Conservation (phyloP, 2,329 filamentous ascomycete genomes). For the Ciborinia camelliae region DNA sequence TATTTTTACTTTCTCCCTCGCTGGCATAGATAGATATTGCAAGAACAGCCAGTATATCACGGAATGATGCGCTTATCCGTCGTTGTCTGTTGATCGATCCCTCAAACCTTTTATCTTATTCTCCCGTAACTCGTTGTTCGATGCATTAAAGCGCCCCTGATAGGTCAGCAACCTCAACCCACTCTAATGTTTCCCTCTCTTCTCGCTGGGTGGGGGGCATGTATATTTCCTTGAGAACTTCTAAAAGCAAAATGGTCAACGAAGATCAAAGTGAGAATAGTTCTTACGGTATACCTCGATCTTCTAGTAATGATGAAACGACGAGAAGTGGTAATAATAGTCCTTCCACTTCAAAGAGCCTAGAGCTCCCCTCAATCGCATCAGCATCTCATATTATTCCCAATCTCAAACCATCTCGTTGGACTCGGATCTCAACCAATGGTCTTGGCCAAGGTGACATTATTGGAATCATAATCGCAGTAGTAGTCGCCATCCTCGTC, state of each 20-base stretch:
- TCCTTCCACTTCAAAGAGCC: background rate
- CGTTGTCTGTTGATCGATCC: background rate
- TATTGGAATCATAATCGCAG: background rate
- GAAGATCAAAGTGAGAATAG: conserved; percentile 11
- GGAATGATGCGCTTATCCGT: background rate
- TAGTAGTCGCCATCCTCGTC: background rate
- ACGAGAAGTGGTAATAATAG: background rate
- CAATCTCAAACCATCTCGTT: background rate
- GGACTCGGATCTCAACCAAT: background rate
- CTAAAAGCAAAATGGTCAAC: background rate
- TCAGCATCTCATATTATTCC: background rate
- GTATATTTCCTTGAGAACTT: background rate
- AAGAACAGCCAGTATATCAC: background rate
- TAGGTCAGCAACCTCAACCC: background rate
- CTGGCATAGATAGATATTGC: background rate
- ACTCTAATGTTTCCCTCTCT: conserved; percentile 2
- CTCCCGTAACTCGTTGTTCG: background rate
- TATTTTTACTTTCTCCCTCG: background rate
- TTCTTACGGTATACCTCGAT: conserved; percentile 3
- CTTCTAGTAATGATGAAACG: background rate
- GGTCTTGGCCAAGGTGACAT: background rate
- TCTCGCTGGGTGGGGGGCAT: background rate
- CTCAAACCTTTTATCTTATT: background rate
- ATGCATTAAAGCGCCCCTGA: background rate
- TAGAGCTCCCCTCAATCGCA: background rate